Evolutionary conservation across 2,329 filamentous ascomycete species (phyloP), one percentile per base, ranked within the genome.

Genomic region (Exophiala viscosa): DNA sequence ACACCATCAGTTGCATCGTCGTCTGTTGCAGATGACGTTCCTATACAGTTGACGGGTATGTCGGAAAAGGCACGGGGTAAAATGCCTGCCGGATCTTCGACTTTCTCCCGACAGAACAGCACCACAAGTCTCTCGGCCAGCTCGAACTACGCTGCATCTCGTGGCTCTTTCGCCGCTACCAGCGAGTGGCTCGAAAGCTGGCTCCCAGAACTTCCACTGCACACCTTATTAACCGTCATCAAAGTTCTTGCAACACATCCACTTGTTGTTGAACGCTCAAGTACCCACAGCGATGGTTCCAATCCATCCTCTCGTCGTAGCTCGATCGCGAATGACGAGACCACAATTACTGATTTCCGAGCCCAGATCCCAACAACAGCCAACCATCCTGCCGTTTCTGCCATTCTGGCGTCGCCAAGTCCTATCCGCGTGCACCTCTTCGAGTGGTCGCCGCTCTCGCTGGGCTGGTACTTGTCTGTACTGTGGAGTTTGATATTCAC

Each of bases 31-130:
- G 90, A 95, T 54, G 90, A 95, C 55, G 82, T 95, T 8, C 90
- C 90, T 11, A 78, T 84, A 15, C 91, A 96, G 67, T 69, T 95
- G 28, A 82, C 89, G 52, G 90, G 90, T 49, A 96, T 97, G 88
- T 96, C 92, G 15, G 93, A 97, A 70, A 99, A 97, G 69, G 93
- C 93, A 13, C 80, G 93, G 45, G 93, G 93, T 6, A 99, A 99
- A 70, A 90, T 95, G 84, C 93, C 92, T 23, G 90, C 88, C 10
- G 87, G 88, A 1, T 78, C 86, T 45, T 80, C 82, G n/a, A 82
- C 82, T 1, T 96, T 96, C 67, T 96, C 91, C 0, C 80, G 92
- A 14, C 90, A 96, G 65, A 96, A 93, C 66, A 95, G 90, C 69
- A 88, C 85, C 23, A 88, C 88, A 1, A 96, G 90, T 64, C 76